Base-by-base conservation (phyloP, 1,284 basidiomycete genomes). In the Somion occarium region DNA sequence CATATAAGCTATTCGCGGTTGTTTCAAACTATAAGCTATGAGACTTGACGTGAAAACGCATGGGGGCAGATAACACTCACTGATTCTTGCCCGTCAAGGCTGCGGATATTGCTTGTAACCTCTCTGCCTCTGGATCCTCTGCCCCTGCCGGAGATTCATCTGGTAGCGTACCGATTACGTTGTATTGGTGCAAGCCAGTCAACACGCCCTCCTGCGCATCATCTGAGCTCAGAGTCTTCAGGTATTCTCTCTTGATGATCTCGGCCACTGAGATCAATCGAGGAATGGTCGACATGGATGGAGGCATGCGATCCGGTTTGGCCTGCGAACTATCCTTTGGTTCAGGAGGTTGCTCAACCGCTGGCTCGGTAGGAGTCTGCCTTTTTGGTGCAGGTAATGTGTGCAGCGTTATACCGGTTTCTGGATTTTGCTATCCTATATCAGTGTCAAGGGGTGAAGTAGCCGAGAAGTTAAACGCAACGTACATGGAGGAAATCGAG, bases 241-340 rank as follows among this genome's bases (percentile, higher is more conserved):
- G 54, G 62, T 83, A 91, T 61, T 91, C 86, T 27, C 91, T 78
- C 65, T 93, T 93, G 60, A 92, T 80, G 52, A 92, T 90, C 67
- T 94, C 91, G 0, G 82, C 84, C 3, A 92, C 85, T 0, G 85
- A 82, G 46, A 93, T 73, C 5, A 93, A 73, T 1, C 83, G 79
- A 0, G 88, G 82, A 4, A 84, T 78, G 5, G 76, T 72, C 5
- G 72, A 65, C 1, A 79, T 74, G 1, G 75, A 69, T 12, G 68
- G 47, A 42, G 58, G 54, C 48, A 65, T 44, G 30, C 30, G 30
- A 7, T 34, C 30, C 15, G 30, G 30, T 34, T 34, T 34, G 7
- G 30, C 15, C 7, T 7, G 15, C 7, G 30, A 7, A 34, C 30
- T 15, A 34, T 34, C 30, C 15, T 34, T 7, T 34, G 30, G 30